Evolutionary conservation across 495 filamentous ascomycete genomes (phyloP).

Genomic region (Penicillium salamii): DNA sequence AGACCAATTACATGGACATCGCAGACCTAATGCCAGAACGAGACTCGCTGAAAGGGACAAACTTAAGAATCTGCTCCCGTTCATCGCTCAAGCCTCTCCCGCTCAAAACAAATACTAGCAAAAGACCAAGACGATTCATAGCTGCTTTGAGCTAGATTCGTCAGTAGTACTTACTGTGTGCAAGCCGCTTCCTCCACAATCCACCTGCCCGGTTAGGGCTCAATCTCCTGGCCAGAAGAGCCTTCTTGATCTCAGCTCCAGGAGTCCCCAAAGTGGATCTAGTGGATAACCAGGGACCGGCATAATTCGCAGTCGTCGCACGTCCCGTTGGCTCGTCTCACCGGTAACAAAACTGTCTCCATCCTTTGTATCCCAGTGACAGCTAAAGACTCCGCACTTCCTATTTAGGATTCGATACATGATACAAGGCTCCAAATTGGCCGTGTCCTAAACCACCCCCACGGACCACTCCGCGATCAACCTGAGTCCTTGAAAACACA

Average conservation of each 20-base stretch:
- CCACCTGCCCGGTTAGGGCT: slow-evolving; percentile 8
- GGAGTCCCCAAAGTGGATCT: slow-evolving; percentile 6
- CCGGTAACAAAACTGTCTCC: slow-evolving; percentile 16
- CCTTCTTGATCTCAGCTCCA: slow-evolving; percentile 22
- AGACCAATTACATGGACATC: background rate
- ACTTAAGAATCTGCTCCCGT: background rate
- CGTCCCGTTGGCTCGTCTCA: slow-evolving; percentile 8
- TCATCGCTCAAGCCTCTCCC: background rate
- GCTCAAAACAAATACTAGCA: background rate
- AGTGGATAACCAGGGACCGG: slow-evolving; percentile 14
- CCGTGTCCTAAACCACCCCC: background rate
- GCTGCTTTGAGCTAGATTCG: background rate
- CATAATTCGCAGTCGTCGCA: slow-evolving; percentile 15
- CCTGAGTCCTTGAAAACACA: background rate
- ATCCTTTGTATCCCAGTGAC: slow-evolving; percentile 1
- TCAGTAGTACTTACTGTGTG: background rate
- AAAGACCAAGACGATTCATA: background rate
- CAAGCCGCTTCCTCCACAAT: slow-evolving; percentile 22
- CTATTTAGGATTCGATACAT: slow-evolving; percentile 2
- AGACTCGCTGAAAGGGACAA: background rate
- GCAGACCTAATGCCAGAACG: background rate
- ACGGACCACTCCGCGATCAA: slow-evolving; percentile 6
- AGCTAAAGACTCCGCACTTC: slow-evolving; percentile 2
- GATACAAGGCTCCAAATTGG: background rate
- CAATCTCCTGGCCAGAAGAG: slow-evolving; percentile 5